phyloP scores from a whole-genome alignment of 2,329 filamentous ascomycete species.

The Furcasterigmium sp. region DNA sequence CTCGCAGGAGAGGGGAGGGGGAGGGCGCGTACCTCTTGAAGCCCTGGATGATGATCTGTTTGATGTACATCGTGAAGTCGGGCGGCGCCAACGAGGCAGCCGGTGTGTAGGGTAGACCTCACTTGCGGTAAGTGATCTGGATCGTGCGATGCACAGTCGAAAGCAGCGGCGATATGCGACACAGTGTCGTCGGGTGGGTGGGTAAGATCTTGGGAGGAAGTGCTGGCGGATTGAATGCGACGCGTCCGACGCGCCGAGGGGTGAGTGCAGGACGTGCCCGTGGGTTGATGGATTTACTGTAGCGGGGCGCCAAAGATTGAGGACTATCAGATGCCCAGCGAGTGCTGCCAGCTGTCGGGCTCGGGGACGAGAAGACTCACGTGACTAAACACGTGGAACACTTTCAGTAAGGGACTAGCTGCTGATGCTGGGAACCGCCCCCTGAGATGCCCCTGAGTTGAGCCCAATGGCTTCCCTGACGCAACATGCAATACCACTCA shows the following conservation, averaged over 20 bases:
- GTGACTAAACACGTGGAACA: too few relatives aligned
- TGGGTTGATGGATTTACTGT: background rate
- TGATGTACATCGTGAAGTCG: constrained; percentile 78
- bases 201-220: background rate
- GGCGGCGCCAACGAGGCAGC: constrained; percentile 11
- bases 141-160: constrained; percentile 5
- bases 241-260: constrained; percentile 11
- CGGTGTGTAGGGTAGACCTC: constrained; percentile 6
- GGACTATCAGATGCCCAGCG: too few relatives aligned
- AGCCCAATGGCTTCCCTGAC: too few relatives aligned
- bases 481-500: too few relatives aligned
- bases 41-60: constrained; percentile 99
- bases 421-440: too few relatives aligned
- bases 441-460: too few relatives aligned
- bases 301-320: background rate
- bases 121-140: constrained; percentile 1
- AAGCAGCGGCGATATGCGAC: too few relatives aligned
- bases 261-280: background rate
- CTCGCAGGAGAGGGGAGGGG: background rate
- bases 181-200: background rate
- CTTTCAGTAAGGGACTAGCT: too few relatives aligned
- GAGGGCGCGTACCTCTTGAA: constrained; percentile 76
- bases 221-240: constrained; percentile 7
- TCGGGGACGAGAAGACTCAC: too few relatives aligned
- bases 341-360: too few relatives aligned